Conservation (phyloP, 495 filamentous ascomycete genomes). For the Penicillium goetzii region DNA sequence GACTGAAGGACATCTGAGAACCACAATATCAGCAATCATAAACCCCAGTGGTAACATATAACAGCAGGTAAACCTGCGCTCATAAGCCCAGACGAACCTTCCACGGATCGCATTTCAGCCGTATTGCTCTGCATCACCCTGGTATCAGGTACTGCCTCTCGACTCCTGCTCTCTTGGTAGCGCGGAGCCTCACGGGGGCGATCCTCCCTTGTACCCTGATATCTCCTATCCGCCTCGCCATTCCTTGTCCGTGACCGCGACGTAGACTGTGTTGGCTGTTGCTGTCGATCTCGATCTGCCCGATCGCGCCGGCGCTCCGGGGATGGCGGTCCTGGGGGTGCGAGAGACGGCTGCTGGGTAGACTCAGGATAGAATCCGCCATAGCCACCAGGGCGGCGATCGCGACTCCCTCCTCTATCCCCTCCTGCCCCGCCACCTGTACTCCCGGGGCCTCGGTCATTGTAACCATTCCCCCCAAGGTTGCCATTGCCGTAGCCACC, state of each 20-base stretch:
- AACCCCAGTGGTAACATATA: background rate
- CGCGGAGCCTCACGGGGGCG: constrained; percentile 29
- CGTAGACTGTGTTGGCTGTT: constrained; percentile 32
- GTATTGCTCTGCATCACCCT: constrained; percentile 14
- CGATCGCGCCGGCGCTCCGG: constrained; percentile 45
- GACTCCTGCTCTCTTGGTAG: constrained; percentile 29
- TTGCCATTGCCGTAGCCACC: constrained; percentile 40
- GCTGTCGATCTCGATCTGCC: constrained; percentile 39
- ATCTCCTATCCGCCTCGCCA: constrained; percentile 32
- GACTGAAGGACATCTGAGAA: constrained; percentile 61
- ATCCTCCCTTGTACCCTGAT: constrained; percentile 34
- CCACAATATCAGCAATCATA: background rate
- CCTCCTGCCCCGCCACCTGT: constrained; percentile 31
- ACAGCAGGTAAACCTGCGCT: background rate
- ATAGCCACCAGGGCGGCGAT: constrained; percentile 49
- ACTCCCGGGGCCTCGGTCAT: constrained; percentile 26
- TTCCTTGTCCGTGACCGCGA: constrained; percentile 47
- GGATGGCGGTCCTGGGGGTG: constrained; percentile 27
- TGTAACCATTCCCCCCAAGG: constrained; percentile 41
- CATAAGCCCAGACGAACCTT: constrained; percentile 36
- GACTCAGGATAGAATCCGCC: constrained; percentile 49
- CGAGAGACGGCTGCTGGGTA: constrained; percentile 34
- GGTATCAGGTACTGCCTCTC: constrained; percentile 27
- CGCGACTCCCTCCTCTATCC: constrained; percentile 32
- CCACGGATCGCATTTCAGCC: constrained; percentile 43